Evolutionary conservation across 495 filamentous ascomycete genomes (phyloP), one percentile per base, ranked within the genome.

Genomic region (Peziza echinospora): DNA sequence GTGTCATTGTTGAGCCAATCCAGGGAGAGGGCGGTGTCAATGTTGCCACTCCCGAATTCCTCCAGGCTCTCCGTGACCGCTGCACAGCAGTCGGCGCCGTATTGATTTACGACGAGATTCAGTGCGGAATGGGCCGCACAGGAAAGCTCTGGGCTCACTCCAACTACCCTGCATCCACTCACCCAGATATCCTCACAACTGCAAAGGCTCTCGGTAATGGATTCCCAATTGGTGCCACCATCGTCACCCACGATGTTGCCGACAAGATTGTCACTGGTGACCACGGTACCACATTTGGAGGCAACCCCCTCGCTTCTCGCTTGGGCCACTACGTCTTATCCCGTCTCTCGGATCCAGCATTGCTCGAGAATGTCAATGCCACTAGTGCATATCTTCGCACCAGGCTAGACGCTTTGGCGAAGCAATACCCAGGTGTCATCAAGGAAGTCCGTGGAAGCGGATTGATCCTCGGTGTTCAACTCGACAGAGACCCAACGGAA

Each of bases 201-300:
- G 89, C 89, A 47, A 97, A 97, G 64, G 89, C 91, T 13, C 75
- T 97, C 0, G 89, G 89, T 6, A 97, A 97, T 58, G 89, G 89
- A 6, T 85, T 92, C 55, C 89, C 87, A 21, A 84, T 97, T 47
- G 91, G 83, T 40, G 91, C 91, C 0, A 84, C 84, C 6, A 76
- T 97, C 47, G 81, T 93, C 19, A 82, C 71, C 48, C 72, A 76
- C 39, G 65, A 67, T 24, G 84, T 97, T 0, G 77, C 72, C 7
- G 69, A 77, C n/a, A 77, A 79, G 60, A 91, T 97, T 59, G 77
- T 81, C 55, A 75, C 81, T 5, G 89, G 89, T 41, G 89, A 97
- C 57, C 89, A 97, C 61, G 89, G 89, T 21, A 97, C 89, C 1
- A 97, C 89, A 10, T 97, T 93, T 54, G 89, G 89, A 17, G 89